phyloP scores from a whole-genome alignment of 2,329 filamentous ascomycete species.

The Macrophomina phaseolina region DNA sequence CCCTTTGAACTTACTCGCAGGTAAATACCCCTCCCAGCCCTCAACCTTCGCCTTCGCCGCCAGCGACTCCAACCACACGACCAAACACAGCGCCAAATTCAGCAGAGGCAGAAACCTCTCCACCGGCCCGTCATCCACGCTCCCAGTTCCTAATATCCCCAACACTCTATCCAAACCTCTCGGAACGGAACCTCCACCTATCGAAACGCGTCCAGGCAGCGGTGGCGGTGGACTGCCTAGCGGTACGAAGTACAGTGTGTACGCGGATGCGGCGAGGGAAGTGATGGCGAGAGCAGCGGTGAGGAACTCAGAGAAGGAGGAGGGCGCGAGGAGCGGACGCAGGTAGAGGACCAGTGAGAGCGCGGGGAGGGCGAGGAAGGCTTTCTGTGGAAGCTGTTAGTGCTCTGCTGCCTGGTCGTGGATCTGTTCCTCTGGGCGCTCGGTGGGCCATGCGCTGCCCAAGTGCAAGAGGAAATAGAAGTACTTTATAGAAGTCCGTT shows the following conservation, averaged over 20 bases:
- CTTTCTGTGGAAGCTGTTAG: conserved; percentile 38
- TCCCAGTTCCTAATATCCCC: neutral
- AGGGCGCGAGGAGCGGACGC: conserved; percentile 50
- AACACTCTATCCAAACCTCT: neutral
- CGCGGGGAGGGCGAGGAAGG: conserved; percentile 66
- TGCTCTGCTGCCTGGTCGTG: conserved; percentile 49
- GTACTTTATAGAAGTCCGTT: conserved; percentile 42
- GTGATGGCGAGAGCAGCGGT: conserved; percentile 65
- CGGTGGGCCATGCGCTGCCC: neutral
- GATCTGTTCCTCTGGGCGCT: conserved; percentile 35
- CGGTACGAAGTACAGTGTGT: conserved; percentile 63
- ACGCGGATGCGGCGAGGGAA: conserved; percentile 67
- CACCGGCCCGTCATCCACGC: conserved; percentile 54
- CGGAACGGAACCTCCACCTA: conserved; percentile 27
- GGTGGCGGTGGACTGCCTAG: conserved; percentile 48
- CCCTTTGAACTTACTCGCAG: conserved; percentile 33
- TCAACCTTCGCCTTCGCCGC: conserved; percentile 35
- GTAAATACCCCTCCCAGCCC: conserved; percentile 45
- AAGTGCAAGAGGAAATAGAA: conserved; percentile 31
- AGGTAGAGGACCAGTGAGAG: conserved; percentile 63
- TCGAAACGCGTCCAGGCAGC: conserved; percentile 31
- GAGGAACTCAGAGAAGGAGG: conserved; percentile 47
- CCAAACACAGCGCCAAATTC: conserved; percentile 60
- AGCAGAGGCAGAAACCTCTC: conserved; percentile 63
- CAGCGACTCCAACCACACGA: conserved; percentile 51